Evolutionary conservation across 179 eudicot species (phyloP), one percentile per base, ranked within the genome.

Genomic region (Spinacia oleracea): DNA sequence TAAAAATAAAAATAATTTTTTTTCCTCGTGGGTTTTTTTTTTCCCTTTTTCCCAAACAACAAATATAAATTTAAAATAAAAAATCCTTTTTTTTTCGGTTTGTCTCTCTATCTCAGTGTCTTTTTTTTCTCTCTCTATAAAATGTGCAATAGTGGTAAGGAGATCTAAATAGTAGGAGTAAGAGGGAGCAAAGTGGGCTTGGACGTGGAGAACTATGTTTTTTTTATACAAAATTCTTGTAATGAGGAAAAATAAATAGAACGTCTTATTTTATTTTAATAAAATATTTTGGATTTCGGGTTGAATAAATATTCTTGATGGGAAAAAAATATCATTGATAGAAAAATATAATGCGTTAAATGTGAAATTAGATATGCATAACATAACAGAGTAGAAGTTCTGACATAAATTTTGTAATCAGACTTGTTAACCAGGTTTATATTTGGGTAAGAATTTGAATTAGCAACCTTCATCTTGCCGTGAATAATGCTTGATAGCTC

Each of bases 141-240:
- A 15, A 72, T 31, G 43, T 72, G 75, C 2, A 32, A 45, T 50
- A 50, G 75, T 34, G 46, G 60, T 8, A 23, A 42, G 34, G 58
- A 32, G 34, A 71, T 45, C 71, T 67, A 77, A 77, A 77, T 77
- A 77, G n/a, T 38, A 38, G n/a, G n/a, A n/a, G 40, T 68, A 15
- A 16, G 10, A 65, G 25, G 11, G 32, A 29, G 70, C 70, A 48
- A 65, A 65, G 50, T 55, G 74, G 74, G 31, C 67, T 56, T 77
- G 51, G 58, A 53, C 74, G 23, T 46, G 58, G 35, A 35, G 72
- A 60, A 29, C 29, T 23, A 59, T 59, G 67, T 69, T 69, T 64
- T 76, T 31, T 40, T 53, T 3, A 53, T 0, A 45, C 48, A 62
- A 67, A 56, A 42, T 0, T 35, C 25, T 18, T 20, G 7, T 20